Conservation (phyloP, 2,329 filamentous ascomycete genomes). For the Diaporthe helianthi region DNA sequence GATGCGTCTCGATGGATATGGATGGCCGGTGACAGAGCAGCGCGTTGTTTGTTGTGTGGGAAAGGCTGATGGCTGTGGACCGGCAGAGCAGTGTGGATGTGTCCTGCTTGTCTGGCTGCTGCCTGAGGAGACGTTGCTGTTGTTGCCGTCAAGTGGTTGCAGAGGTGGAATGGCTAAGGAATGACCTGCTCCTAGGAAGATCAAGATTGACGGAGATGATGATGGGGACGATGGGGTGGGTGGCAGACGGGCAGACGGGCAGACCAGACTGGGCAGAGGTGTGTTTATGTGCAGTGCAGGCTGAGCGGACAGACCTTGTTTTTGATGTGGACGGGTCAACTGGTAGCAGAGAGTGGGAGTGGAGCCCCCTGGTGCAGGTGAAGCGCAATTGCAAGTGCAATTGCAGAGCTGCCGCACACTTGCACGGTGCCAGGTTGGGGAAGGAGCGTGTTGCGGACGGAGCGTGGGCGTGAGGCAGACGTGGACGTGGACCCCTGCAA, state of each 20-base stretch:
- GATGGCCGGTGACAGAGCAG: constrained; percentile 12
- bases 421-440: constrained; percentile 21
- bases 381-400: constrained; percentile 12
- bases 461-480: constrained; percentile 23
- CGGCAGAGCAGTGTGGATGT: constrained; percentile 20
- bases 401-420: constrained; percentile 13
- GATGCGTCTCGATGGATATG: constrained; percentile 19
- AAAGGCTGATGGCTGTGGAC: constrained; percentile 1
- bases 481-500: constrained; percentile 29
- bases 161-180: constrained; percentile 17
- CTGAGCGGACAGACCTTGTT: constrained; percentile 29
- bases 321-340: constrained; percentile 27
- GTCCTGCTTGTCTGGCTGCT: constrained; percentile 13
- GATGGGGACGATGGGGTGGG: constrained; percentile 13
- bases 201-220: constrained; percentile 27
- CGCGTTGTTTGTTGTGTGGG: constrained; percentile 16
- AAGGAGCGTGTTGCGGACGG: constrained; percentile 29
- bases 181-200: constrained; percentile 28
- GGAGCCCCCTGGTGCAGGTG: not conserved
- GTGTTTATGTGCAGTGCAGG: constrained; percentile 30
- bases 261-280: constrained; percentile 15
- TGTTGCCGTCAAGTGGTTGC: constrained; percentile 15
- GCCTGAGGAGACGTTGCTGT: constrained; percentile 17
- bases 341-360: constrained; percentile 27
- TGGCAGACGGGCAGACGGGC: constrained; percentile 26